These are phyloP conservation scores for Gynandropsis gynandra DNA, from an alignment of 345 rosid species.

Conservation along the genomic window DNA sequence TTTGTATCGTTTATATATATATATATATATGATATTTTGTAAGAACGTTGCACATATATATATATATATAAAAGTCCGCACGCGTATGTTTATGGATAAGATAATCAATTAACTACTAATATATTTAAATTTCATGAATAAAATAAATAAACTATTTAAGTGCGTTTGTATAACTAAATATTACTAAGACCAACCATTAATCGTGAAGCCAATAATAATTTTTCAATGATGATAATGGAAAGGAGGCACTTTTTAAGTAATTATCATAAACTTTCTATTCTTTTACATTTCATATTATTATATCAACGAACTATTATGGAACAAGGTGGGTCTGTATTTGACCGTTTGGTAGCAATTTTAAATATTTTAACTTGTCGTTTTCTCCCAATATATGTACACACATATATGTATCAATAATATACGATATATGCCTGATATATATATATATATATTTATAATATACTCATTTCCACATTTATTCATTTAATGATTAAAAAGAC, in stretches of 20 bases:
- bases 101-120: not conserved
- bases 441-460: too few relatives aligned
- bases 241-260: conserved; percentile 25
- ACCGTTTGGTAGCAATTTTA: conserved; percentile 29
- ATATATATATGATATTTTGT: too few relatives aligned
- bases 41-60: too few relatives aligned
- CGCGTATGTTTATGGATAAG: not conserved
- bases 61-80: too few relatives aligned
- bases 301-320: conserved; percentile 24
- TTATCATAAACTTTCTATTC: conserved; percentile 27
- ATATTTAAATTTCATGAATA: not conserved
- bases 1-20: too few relatives aligned
- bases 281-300: conserved; percentile 12
- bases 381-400: not conserved
- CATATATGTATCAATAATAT: not conserved
- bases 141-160: conserved; percentile 5
- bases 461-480: too few relatives aligned
- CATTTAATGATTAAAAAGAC: too few relatives aligned
- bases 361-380: conserved; percentile 14
- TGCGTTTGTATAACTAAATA: conserved; percentile 16
- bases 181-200: conserved; percentile 16
- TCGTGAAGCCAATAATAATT: conserved; percentile 25
- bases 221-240: conserved; percentile 2
- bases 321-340: conserved; percentile 25
- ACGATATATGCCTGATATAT: too few relatives aligned